Evolutionary conservation across 768 basidiomycete genomes (phyloP).

Genomic region (Kwoniella mangroviensis): DNA sequence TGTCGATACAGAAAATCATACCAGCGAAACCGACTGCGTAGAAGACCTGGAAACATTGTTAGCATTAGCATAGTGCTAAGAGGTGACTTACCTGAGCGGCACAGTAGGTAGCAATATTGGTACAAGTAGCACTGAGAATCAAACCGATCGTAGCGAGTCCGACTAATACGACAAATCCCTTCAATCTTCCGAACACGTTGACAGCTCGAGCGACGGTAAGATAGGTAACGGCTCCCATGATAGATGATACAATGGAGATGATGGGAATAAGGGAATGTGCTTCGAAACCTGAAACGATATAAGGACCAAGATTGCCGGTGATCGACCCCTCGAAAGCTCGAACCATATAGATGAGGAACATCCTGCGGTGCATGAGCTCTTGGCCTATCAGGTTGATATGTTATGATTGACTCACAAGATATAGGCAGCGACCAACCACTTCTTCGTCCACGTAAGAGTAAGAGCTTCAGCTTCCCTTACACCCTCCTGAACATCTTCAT

Average conservation of each 20-base stretch:
- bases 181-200: slow-evolving; percentile 40
- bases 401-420: slow-evolving; percentile 22
- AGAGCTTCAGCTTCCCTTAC: slow-evolving; percentile 34
- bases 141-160: slow-evolving; percentile 38
- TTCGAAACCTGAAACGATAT: slow-evolving; percentile 40
- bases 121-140: slow-evolving; percentile 44
- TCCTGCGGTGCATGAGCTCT: slow-evolving; percentile 14
- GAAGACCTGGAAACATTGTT: slow-evolving; percentile 25
- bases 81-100: slow-evolving; percentile 47
- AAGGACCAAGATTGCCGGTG: slow-evolving; percentile 39
- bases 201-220: slow-evolving; percentile 39
- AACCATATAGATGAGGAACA: slow-evolving; percentile 43
- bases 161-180: slow-evolving; percentile 33
- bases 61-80: background rate
- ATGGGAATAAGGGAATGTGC: slow-evolving; percentile 48
- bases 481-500: slow-evolving; percentile 31
- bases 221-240: slow-evolving; percentile 41
- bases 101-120: slow-evolving; percentile 39
- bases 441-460: slow-evolving; percentile 34
- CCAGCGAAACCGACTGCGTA: slow-evolving; percentile 45
- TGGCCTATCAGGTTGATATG: background rate
- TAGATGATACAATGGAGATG: slow-evolving; percentile 37
- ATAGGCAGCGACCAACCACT: slow-evolving; percentile 29
- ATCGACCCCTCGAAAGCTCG: slow-evolving; percentile 42
- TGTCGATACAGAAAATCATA: slow-evolving; percentile 46